Conservation (phyloP, 2,329 filamentous ascomycete genomes). For the Neopestalotiopsis sp. region DNA sequence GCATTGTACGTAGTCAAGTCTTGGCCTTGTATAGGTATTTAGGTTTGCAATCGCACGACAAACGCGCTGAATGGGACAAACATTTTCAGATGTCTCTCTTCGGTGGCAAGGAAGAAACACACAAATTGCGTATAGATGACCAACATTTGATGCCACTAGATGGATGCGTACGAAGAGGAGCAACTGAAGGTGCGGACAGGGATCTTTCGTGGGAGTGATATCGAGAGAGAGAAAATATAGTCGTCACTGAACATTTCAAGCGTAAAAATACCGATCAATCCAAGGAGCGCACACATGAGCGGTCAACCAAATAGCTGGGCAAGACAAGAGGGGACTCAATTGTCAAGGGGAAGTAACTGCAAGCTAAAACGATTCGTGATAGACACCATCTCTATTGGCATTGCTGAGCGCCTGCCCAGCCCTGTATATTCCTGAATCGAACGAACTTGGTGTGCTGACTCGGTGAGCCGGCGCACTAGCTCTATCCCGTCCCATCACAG, state of each 20-base stretch:
- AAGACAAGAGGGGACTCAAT: constrained; percentile 14
- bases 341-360: constrained; percentile 9
- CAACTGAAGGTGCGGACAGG: too few species aligned
- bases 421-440: constrained; percentile 22
- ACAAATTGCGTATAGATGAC: too few species aligned
- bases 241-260: neutral
- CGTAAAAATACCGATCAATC: neutral
- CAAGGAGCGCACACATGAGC: neutral
- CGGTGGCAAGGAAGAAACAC: too few species aligned
- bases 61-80: too few species aligned
- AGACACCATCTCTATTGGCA: constrained; percentile 16
- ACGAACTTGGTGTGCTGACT: constrained; percentile 11
- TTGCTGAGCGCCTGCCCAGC: constrained; percentile 18
- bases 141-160: too few species aligned
- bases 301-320: neutral
- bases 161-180: too few species aligned
- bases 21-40: neutral
- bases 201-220: too few species aligned
- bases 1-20: neutral
- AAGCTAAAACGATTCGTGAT: constrained; percentile 15
- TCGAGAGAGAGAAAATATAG: neutral
- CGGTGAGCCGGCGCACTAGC: constrained; percentile 17
- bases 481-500: constrained; percentile 15
- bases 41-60: too few species aligned
- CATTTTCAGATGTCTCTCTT: too few species aligned